A percentile compares a stretch with the other conserved stretches of the same genome.
Conservation (phyloP, 176 grass and related monocot species). For the Calamus simplicifolius region DNA sequence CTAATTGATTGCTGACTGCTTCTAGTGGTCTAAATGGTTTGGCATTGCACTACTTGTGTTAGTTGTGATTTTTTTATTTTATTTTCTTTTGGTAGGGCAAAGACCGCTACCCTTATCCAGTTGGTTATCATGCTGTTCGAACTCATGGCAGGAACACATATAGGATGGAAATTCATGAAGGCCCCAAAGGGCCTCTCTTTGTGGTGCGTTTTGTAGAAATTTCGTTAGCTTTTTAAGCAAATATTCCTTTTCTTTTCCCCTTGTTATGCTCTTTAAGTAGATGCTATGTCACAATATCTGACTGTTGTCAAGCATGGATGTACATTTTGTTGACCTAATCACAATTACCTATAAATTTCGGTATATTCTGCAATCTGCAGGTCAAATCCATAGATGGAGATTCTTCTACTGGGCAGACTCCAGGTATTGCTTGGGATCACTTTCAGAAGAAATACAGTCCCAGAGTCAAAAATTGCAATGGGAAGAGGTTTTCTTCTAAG, state of each 20-base stretch:
- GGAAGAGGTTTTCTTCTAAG: conserved; percentile 54
- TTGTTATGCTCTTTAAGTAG: no score
- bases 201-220: conserved; percentile 27
- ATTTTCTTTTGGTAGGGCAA: conserved; percentile 53
- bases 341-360: no score
- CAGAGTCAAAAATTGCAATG: conserved; percentile 46
- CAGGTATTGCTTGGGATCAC: conserved; percentile 74
- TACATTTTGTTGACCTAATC: no score
- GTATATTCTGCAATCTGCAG: conserved; percentile 23
- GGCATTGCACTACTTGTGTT: neutral
- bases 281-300: no score
- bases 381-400: conserved; percentile 58
- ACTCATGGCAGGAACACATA: conserved; percentile 53
- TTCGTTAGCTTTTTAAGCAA: no score
- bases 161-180: conserved; percentile 66
- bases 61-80: conserved; percentile 5
- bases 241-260: no score
- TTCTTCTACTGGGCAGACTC: conserved; percentile 49
- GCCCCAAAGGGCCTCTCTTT: conserved; percentile 65
- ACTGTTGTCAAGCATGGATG: no score
- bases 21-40: neutral
- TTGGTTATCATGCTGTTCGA: conserved; percentile 58
- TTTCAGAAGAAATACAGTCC: conserved; percentile 56
- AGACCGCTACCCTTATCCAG: conserved; percentile 70
- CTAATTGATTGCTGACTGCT: neutral